Evolutionary conservation across 371 early-diverging fungal genomes (phyloP), one percentile per base, ranked within the genome.

Genomic region (Nematocida sp.): DNA sequence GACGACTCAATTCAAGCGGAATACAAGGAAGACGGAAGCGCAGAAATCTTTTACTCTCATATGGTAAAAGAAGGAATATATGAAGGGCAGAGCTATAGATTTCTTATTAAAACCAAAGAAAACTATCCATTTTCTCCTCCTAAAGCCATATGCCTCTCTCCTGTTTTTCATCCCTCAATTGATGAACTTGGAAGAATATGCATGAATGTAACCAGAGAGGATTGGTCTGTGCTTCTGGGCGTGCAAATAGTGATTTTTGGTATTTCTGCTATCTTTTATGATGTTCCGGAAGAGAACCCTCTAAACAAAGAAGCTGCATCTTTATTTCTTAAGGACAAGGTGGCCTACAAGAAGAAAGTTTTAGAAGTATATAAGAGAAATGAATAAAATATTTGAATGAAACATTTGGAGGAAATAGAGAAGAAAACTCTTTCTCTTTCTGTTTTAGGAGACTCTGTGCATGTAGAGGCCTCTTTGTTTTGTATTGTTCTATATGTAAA

Each of bases 61-160:
- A 30, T 3, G 0, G 38, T 61, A 20, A 26, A 7, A 49, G 63
- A 63, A 59, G 75, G 75, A 11, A 68, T 59, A 16, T 71, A 49
- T 42, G 40, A 39, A 45, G 53, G 39, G 11, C 75, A 71, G 13
- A 53, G 26, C 3, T 71, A 71, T 35, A 32, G 25, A 30, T 71
- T 71, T 51, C 3, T 11, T 16, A 71, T 71, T 39, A 59, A 71
- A 23, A 61, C 59, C 16, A 56, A 56, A 36, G 2, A 48, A 16
- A 45, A 71, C 23, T 84, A 84, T 68, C 84, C 84, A n/a, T 84
- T 84, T 55, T 63, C 42, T 47, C 55, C 77, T 0, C 84, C 84
- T 11, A 82, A 81, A 61, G 30, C 82, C 4, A 36, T 56, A 33
- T 80, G 80, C 35, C 42, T 55, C 13, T 55, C 26, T n/a, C 65